These are phyloP conservation scores for Ophiostoma angusticollis DNA, from an alignment of 2,329 filamentous ascomycete species.

Conservation along the genomic window DNA sequence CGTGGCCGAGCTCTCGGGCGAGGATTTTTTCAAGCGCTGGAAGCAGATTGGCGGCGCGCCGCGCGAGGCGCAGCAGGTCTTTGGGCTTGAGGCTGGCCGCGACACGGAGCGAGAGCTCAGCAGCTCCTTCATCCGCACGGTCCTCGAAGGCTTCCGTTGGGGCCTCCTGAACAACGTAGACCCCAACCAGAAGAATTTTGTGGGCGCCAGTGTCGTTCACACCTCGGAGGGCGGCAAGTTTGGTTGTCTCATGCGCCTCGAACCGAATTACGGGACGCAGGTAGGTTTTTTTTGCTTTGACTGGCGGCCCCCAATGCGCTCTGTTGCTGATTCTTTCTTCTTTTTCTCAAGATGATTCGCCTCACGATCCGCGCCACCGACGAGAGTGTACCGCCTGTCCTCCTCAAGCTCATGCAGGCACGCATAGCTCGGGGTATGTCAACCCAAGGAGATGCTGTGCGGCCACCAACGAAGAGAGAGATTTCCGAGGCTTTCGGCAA, in stretches of 20 bases:
- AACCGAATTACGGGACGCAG: constrained; percentile 86
- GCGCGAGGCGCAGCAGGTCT: constrained; percentile 78
- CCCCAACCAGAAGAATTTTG: constrained; percentile 85
- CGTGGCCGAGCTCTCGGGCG: constrained; percentile 66
- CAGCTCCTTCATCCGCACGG: constrained; percentile 55
- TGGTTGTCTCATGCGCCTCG: constrained; percentile 82
- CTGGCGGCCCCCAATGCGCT: too few species aligned
- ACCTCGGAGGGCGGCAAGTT: constrained; percentile 78
- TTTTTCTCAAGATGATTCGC: constrained; percentile 65
- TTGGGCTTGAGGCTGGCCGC: constrained; percentile 46
- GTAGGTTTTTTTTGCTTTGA: constrained; percentile 37
- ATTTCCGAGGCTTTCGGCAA: constrained; percentile 44
- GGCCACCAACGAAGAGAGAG: constrained; percentile 32
- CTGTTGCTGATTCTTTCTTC: not conserved
- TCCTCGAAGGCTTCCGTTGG: constrained; percentile 81
- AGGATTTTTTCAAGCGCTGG: constrained; percentile 99
- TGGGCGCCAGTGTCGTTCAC: constrained; percentile 78
- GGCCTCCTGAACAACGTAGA: constrained; percentile 75
- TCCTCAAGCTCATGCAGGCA: constrained; percentile 81
- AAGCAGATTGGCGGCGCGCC: constrained; percentile 89
- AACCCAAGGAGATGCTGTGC: constrained; percentile 26
- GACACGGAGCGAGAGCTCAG: constrained; percentile 49
- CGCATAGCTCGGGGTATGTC: constrained; percentile 48
- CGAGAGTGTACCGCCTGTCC: constrained; percentile 66
- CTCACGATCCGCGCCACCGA: constrained; percentile 90